Conservation (phyloP, 2,329 filamentous ascomycete genomes). For the Didymella lethalis region DNA sequence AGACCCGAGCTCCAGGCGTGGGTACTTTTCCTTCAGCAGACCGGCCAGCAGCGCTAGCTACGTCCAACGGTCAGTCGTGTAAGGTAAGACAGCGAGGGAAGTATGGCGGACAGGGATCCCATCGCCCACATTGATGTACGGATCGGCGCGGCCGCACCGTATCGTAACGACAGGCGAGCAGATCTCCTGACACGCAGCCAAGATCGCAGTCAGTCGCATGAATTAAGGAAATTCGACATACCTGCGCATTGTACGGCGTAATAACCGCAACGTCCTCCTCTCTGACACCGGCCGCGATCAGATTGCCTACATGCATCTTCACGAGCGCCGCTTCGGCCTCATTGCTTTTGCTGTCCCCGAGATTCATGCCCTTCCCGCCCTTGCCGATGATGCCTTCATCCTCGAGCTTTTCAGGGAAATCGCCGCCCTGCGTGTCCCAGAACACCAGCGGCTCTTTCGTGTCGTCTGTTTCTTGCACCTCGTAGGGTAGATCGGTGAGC, state of each 20-base stretch:
- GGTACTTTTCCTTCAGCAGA: constrained; percentile 79
- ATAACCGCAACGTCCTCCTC: constrained; percentile 90
- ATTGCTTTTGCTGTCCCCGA: constrained; percentile 87
- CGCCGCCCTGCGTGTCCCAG: constrained; percentile 94
- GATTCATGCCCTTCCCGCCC: constrained; percentile 57
- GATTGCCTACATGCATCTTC: constrained; percentile 74
- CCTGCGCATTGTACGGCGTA: constrained; percentile 95
- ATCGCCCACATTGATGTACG: constrained; percentile 7
- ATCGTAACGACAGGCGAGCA: constrained; percentile 9
- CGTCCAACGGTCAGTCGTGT: constrained; percentile 23
- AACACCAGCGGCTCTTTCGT: constrained; percentile 89
- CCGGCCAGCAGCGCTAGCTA: constrained; percentile 78
- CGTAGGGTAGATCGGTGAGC: constrained; percentile 79
- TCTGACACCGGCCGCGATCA: constrained; percentile 81
- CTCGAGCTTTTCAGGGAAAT: constrained; percentile 84
- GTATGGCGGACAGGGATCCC: constrained; percentile 12
- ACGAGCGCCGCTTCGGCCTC: constrained; percentile 88
- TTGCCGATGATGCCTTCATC: constrained; percentile 68
- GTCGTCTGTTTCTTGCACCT: constrained; percentile 81
- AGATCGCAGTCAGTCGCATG: constrained; percentile 10
- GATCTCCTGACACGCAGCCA: not conserved
- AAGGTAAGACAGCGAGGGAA: not conserved
- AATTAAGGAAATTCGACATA: constrained; percentile 42
- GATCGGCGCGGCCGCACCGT: constrained; percentile 15
- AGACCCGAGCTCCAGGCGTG: constrained; percentile 90